These are phyloP conservation scores for Elsinoe fawcettii DNA, from an alignment of 2,329 filamentous ascomycete genomes.

Conservation along the genomic window DNA sequence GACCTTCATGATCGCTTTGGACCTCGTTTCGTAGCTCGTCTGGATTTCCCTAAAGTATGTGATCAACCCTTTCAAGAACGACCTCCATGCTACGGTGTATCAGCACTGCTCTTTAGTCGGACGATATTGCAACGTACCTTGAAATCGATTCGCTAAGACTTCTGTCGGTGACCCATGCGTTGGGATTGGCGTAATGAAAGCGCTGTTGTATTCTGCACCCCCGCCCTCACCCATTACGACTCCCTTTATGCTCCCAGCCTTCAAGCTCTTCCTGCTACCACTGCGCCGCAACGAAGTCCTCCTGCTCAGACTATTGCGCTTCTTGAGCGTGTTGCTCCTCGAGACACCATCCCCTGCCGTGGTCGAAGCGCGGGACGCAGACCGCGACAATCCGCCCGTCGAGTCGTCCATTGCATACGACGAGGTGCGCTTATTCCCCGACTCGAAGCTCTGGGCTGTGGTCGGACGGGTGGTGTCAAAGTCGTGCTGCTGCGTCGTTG, in stretches of 20 bases:
- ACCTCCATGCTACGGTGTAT: constrained; percentile 69
- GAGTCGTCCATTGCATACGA: constrained; percentile 32
- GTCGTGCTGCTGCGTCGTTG: not conserved
- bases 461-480: constrained; percentile 4
- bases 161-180: constrained; percentile 84
- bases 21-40: constrained; percentile 74
- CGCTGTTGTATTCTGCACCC: constrained; percentile 66
- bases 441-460: constrained; percentile 10
- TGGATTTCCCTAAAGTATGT: constrained; percentile 90
- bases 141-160: constrained; percentile 75
- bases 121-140: constrained; percentile 51
- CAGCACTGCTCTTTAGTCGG: not conserved
- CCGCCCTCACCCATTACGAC: constrained; percentile 53
- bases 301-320: constrained; percentile 71
- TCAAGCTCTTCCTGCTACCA: constrained; percentile 70
- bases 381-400: constrained; percentile 46
- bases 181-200: constrained; percentile 83
- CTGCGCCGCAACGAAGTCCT: constrained; percentile 69
- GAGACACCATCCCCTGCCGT: constrained; percentile 33
- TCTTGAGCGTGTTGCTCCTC: constrained; percentile 74
- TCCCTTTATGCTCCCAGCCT: constrained; percentile 79
- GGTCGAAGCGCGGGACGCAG: constrained; percentile 50
- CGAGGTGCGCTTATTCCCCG: not conserved
- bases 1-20: constrained; percentile 75
- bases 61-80: constrained; percentile 89